phyloP scores from a whole-genome alignment of 495 filamentous ascomycete species.

The Tetracladium setigerum region DNA sequence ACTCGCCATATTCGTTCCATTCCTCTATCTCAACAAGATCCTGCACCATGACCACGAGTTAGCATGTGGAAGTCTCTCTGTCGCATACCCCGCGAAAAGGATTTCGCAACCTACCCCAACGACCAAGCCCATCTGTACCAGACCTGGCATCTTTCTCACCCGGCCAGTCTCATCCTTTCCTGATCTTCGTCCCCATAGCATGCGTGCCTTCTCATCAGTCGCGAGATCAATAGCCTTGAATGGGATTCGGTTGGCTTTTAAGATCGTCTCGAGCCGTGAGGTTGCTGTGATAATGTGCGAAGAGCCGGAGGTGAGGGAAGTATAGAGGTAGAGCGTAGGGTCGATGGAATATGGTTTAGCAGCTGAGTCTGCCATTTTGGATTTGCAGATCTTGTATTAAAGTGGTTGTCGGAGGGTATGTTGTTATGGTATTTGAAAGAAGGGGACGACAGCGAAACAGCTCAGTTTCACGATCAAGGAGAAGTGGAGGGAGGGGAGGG shows the following conservation, averaged over 20 bases:
- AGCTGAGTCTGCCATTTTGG: slow-evolving; percentile 19
- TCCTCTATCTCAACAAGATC: slow-evolving; percentile 93
- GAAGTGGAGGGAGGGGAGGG: too few species aligned
- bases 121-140: slow-evolving; percentile 82
- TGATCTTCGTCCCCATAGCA: slow-evolving; percentile 80
- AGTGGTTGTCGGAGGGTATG: not conserved
- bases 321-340: slow-evolving; percentile 84
- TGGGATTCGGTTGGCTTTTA: slow-evolving; percentile 88
- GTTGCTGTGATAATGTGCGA: slow-evolving; percentile 98
- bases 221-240: slow-evolving; percentile 91
- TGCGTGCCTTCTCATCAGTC: slow-evolving; percentile 83
- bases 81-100: slow-evolving; percentile 2
- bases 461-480: too few species aligned
- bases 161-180: slow-evolving; percentile 50
- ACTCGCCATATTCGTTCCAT: slow-evolving; percentile 97
- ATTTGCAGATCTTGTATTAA: not conserved
- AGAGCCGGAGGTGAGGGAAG: slow-evolving; percentile 88
- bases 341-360: slow-evolving; percentile 58
- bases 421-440: not conserved
- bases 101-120: slow-evolving; percentile 60
- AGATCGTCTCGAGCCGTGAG: slow-evolving; percentile 87
- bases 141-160: slow-evolving; percentile 72
- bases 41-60: slow-evolving; percentile 33
- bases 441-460: too few species aligned
- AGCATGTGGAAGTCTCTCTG: not conserved